Conservation (phyloP, 2,329 filamentous ascomycete species). For the Diplodia mutila region DNA sequence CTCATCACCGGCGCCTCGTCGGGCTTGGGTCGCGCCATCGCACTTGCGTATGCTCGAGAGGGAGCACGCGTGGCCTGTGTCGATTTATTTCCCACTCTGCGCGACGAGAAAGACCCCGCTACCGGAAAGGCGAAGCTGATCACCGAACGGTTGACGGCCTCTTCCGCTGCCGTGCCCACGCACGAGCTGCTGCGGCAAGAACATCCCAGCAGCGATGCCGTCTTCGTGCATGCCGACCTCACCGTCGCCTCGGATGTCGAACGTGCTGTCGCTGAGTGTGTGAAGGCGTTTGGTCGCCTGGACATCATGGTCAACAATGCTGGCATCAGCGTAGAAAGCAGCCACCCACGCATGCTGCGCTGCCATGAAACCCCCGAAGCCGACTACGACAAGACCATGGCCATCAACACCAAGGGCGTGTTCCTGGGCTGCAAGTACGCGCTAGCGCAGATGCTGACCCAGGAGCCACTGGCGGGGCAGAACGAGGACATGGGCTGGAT, state of each 20-base stretch:
- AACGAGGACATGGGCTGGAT: slow-evolving; percentile 43
- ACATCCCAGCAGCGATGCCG: slow-evolving; percentile 29
- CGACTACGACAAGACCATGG: slow-evolving; percentile 43
- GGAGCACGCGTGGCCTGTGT: slow-evolving; percentile 34
- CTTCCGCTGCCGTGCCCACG: slow-evolving; percentile 27
- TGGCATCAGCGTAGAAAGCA: slow-evolving; percentile 40
- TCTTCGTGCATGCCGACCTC: slow-evolving; percentile 40
- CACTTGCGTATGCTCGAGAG: slow-evolving; percentile 29
- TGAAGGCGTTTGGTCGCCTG: slow-evolving; percentile 37
- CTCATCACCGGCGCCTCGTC: slow-evolving; percentile 37
- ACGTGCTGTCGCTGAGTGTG: slow-evolving; percentile 33
- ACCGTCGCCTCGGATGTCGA: slow-evolving; percentile 36
- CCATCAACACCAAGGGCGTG: slow-evolving; percentile 43
- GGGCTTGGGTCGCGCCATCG: slow-evolving; percentile 36
- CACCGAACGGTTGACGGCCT: slow-evolving; percentile 31
- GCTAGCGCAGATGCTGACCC: slow-evolving; percentile 42
- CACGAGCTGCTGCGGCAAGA: slow-evolving; percentile 32
- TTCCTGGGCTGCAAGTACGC: slow-evolving; percentile 48
- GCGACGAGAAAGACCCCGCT: slow-evolving; percentile 34
- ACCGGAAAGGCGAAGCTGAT: slow-evolving; percentile 39
- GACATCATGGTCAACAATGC: slow-evolving; percentile 46
- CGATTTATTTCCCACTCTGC: slow-evolving; percentile 37
- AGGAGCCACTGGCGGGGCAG: slow-evolving; percentile 35
- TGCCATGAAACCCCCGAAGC: slow-evolving; percentile 39
- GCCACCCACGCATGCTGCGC: slow-evolving; percentile 29